A percentile compares a stretch with the other conserved stretches of the same genome.
Conservation (phyloP, 345 rosid species). For the Boechera retrofracta region DNA sequence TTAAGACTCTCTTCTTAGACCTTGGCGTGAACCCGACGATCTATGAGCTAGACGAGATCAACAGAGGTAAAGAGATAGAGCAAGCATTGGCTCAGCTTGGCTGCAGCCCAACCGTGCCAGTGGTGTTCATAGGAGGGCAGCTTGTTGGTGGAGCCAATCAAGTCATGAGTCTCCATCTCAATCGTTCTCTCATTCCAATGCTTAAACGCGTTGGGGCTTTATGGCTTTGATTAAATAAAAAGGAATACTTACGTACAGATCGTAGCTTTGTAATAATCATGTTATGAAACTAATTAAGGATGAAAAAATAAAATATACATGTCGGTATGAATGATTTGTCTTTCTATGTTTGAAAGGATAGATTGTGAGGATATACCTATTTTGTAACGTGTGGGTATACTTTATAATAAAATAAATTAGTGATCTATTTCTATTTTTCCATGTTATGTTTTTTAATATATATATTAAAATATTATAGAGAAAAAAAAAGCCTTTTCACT, state of each 20-base stretch:
- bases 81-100: conserved; percentile 76
- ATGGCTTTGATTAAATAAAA: conserved; percentile 55
- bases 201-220: conserved; percentile 74
- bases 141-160: conserved; percentile 85
- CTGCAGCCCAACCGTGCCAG: conserved; percentile 67
- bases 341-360: conserved; percentile 13
- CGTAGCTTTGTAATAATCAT: background rate
- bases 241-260: background rate
- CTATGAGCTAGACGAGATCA: conserved; percentile 74
- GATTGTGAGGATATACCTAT: background rate
- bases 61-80: conserved; percentile 69
- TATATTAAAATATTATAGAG: background rate
- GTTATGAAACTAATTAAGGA: background rate
- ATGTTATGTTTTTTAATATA: no score
- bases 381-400: conserved; percentile 10
- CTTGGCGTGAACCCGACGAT: conserved; percentile 72
- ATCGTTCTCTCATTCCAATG: conserved; percentile 69
- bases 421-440: background rate
- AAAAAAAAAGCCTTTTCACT: background rate
- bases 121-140: conserved; percentile 78
- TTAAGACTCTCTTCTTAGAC: conserved; percentile 68
- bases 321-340: background rate
- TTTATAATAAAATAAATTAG: background rate
- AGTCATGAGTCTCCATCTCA: conserved; percentile 88
- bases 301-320: background rate